Evolutionary conservation across 2,329 filamentous ascomycete genomes (phyloP).

Genomic region (Aureobasidium lini): DNA sequence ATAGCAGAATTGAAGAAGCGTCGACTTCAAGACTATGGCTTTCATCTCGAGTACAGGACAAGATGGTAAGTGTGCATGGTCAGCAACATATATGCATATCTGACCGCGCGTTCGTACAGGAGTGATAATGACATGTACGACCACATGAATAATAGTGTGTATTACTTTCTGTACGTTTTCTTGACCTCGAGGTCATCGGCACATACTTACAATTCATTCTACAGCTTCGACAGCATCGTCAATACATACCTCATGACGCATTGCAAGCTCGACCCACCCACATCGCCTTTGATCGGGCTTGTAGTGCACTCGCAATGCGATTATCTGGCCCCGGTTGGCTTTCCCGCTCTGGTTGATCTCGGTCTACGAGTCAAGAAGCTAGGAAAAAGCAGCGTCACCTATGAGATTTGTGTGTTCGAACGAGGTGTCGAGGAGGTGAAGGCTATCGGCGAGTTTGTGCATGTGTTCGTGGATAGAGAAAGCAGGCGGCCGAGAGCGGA

Average conservation of each 20-base stretch:
- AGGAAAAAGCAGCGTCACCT: slow-evolving; percentile 78
- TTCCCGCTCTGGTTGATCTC: slow-evolving; percentile 74
- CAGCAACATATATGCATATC: not conserved
- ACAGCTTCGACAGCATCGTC: slow-evolving; percentile 76
- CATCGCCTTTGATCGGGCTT: slow-evolving; percentile 67
- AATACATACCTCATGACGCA: slow-evolving; percentile 80
- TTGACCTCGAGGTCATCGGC: slow-evolving; percentile 16
- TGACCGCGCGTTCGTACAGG: slow-evolving; percentile 41
- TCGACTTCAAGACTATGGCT: slow-evolving; percentile 66
- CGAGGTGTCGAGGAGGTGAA: slow-evolving; percentile 64
- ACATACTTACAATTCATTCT: not conserved
- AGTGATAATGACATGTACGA: slow-evolving; percentile 92
- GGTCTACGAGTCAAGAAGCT: slow-evolving; percentile 76
- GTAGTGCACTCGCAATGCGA: slow-evolving; percentile 81
- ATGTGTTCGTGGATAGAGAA: slow-evolving; percentile 77
- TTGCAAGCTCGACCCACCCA: slow-evolving; percentile 64
- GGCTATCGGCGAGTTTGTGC: slow-evolving; percentile 77
- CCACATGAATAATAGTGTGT: slow-evolving; percentile 87
- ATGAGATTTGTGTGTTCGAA: slow-evolving; percentile 83
- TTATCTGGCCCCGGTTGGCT: slow-evolving; percentile 74
- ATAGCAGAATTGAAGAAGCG: slow-evolving; percentile 46
- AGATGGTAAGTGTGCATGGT: slow-evolving; percentile 56
- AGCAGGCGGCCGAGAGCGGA: slow-evolving; percentile 58
- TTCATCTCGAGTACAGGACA: slow-evolving; percentile 73
- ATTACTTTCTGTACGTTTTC: slow-evolving; percentile 59